Conservation (phyloP, 441 rosid genomes). For the Adansonia grandidieri region DNA sequence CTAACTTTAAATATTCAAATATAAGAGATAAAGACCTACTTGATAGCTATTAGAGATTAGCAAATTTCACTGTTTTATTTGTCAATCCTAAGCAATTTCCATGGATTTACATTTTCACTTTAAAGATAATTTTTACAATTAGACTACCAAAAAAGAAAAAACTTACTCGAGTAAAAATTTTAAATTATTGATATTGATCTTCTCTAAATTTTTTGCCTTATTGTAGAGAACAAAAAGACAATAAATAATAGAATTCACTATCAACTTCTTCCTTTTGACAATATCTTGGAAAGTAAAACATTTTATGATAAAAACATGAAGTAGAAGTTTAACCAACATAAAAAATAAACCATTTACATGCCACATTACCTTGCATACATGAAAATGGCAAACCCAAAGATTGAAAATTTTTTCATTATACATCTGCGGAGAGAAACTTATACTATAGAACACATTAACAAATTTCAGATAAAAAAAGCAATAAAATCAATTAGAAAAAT, state of each 20-base stretch:
- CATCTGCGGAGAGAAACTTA: constrained; percentile 62
- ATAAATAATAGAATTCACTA: constrained; percentile 48
- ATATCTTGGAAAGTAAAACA: constrained; percentile 53
- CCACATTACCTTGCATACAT: constrained; percentile 62
- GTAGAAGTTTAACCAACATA: constrained; percentile 20
- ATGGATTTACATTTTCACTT: too few relatives aligned
- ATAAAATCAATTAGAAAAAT: constrained; percentile 15
- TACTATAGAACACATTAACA: constrained; percentile 39
- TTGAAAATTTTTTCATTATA: constrained; percentile 39
- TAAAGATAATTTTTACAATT: not conserved
- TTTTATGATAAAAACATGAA: constrained; percentile 32
- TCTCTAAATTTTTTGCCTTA: constrained; percentile 37
- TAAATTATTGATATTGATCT: constrained; percentile 42
- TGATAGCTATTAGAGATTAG: too few relatives aligned
- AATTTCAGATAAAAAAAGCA: constrained; percentile 18
- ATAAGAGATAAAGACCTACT: too few relatives aligned
- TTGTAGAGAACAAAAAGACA: constrained; percentile 51
- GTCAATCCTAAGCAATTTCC: too few relatives aligned
- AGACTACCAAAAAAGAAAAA: constrained; percentile 19
- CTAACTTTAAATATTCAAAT: too few relatives aligned
- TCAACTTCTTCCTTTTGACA: constrained; percentile 55
- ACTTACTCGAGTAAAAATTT: constrained; percentile 68
- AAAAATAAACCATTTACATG: constrained; percentile 11
- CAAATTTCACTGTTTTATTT: too few relatives aligned
- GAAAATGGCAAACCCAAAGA: constrained; percentile 95